Percentiles rank a stretch among this genome's conserved stretches.
phyloP scores from a whole-genome alignment of 768 basidiomycete genomes.

The Lactarius indigo region DNA sequence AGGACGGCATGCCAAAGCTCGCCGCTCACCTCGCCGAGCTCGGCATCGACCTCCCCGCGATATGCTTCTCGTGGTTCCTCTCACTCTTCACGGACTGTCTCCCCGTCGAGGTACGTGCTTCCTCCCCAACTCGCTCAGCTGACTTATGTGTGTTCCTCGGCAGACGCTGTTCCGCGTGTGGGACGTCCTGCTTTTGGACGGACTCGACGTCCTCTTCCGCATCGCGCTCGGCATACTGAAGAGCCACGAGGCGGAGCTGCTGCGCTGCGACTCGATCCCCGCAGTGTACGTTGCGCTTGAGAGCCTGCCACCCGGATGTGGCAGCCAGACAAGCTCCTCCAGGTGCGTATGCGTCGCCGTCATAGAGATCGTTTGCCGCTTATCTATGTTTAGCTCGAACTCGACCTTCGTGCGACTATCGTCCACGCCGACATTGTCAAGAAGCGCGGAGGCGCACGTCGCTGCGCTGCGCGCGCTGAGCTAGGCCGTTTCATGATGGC shows the following conservation, averaged over 20 bases:
- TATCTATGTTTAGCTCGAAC: conserved; percentile 42
- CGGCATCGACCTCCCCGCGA: conserved; percentile 87
- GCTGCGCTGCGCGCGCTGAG: conserved; percentile 35
- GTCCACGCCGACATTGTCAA: conserved; percentile 51
- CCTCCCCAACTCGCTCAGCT: neutral
- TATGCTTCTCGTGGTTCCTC: conserved; percentile 98
- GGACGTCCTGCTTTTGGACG: conserved; percentile 94
- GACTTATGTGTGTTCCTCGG: neutral
- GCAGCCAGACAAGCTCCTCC: conserved; percentile 86
- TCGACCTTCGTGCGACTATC: conserved; percentile 49
- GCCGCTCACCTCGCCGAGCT: conserved; percentile 71
- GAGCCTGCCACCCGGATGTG: conserved; percentile 87
- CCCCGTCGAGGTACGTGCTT: conserved; percentile 75
- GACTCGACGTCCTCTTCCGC: conserved; percentile 88
- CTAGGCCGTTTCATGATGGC: neutral
- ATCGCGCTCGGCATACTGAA: conserved; percentile 84
- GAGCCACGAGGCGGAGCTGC: conserved; percentile 76
- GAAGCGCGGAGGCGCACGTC: conserved; percentile 50
- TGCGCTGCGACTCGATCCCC: conserved; percentile 79
- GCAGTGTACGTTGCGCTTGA: conserved; percentile 88
- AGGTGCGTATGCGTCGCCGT: conserved; percentile 47
- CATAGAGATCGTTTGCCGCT: neutral
- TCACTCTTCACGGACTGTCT: conserved; percentile 95
- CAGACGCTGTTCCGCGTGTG: conserved; percentile 94
- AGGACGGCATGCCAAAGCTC: conserved; percentile 70